A percentile compares a stretch with the other conserved stretches of the same genome.
Evolutionary conservation across 2,329 filamentous ascomycete species (phyloP).

Genomic region (Aspergillus eucalypticola): DNA sequence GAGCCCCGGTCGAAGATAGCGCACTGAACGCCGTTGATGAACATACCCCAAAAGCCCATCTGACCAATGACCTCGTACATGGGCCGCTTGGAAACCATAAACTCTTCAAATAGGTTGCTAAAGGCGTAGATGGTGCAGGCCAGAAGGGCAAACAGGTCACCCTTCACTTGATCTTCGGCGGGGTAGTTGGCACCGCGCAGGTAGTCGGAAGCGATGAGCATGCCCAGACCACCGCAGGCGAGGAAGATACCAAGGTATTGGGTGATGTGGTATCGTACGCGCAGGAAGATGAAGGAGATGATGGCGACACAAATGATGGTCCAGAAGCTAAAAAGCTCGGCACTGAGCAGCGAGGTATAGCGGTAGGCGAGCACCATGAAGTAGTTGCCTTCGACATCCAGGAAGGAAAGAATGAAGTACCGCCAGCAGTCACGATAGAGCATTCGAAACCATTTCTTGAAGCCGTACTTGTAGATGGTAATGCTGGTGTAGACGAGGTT

Average conservation of each 20-base stretch:
- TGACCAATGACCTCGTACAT: slow-evolving; percentile 92
- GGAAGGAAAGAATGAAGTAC: slow-evolving; percentile 86
- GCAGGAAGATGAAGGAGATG: slow-evolving; percentile 62
- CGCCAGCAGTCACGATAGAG: slow-evolving; percentile 78
- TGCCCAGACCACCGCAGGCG: slow-evolving; percentile 84
- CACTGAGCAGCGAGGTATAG: slow-evolving; percentile 85
- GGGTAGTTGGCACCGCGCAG: slow-evolving; percentile 65
- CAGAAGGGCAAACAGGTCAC: slow-evolving; percentile 85
- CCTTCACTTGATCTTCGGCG: slow-evolving; percentile 75
- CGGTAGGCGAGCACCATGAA: slow-evolving; percentile 92
- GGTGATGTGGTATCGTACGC: slow-evolving; percentile 70
- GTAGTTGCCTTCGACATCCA: slow-evolving; percentile 95
- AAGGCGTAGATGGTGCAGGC: slow-evolving; percentile 89
- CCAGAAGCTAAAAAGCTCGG: slow-evolving; percentile 98
- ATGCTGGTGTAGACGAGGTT: slow-evolving; percentile 76
- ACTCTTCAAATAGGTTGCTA: slow-evolving; percentile 89
- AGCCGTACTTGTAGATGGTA: slow-evolving; percentile 76
- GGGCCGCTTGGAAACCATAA: slow-evolving; percentile 80
- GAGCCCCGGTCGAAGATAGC: slow-evolving; percentile 82
- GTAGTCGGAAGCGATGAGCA: slow-evolving; percentile 83
- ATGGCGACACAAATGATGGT: slow-evolving; percentile 88
- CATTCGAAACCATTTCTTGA: slow-evolving; percentile 65
- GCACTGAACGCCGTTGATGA: slow-evolving; percentile 88
- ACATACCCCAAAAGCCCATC: slow-evolving; percentile 79
- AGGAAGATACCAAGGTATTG: slow-evolving; percentile 84